A percentile compares a stretch with the other conserved stretches of the same genome.
Evolutionary conservation across 306 rosid genomes (phyloP).

Genomic region (Glycine tomentella): DNA sequence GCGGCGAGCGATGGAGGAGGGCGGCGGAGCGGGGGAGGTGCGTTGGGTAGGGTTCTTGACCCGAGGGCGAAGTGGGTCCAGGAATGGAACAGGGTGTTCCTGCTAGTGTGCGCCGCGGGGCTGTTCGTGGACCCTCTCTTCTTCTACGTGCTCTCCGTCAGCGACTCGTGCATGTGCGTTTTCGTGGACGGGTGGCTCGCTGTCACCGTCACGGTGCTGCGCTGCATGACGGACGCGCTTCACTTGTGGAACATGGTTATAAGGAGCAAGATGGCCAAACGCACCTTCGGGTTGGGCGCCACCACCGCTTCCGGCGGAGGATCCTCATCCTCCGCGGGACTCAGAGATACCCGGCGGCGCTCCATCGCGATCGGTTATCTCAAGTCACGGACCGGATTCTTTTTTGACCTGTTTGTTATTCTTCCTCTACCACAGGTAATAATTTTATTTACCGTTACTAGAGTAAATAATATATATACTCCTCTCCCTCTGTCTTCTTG

Average conservation of each 20-base stretch:
- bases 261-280: slow-evolving; percentile 67
- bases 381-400: slow-evolving; percentile 70
- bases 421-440: slow-evolving; percentile 88
- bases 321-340: slow-evolving; percentile 23
- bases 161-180: slow-evolving; percentile 72
- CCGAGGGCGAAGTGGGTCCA: slow-evolving; percentile 77
- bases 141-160: slow-evolving; percentile 77
- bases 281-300: slow-evolving; percentile 44
- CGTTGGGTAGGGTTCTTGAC: slow-evolving; percentile 57
- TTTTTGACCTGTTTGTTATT: slow-evolving; percentile 83
- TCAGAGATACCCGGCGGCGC: slow-evolving; percentile 52
- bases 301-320: neutral
- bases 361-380: slow-evolving; percentile 67
- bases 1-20: neutral
- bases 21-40: slow-evolving; percentile 32
- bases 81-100: slow-evolving; percentile 88
- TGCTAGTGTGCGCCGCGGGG: slow-evolving; percentile 77
- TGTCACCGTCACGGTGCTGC: slow-evolving; percentile 79
- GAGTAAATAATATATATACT: no score
- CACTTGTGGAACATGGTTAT: slow-evolving; percentile 91
- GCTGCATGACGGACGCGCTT: slow-evolving; percentile 86
- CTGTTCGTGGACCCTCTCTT: slow-evolving; percentile 86
- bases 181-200: slow-evolving; percentile 93
- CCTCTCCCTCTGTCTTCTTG: no score
- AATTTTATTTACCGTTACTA: no score